phyloP scores from a whole-genome alignment of 2,329 filamentous ascomycete species.

The Cordyceps javanica region DNA sequence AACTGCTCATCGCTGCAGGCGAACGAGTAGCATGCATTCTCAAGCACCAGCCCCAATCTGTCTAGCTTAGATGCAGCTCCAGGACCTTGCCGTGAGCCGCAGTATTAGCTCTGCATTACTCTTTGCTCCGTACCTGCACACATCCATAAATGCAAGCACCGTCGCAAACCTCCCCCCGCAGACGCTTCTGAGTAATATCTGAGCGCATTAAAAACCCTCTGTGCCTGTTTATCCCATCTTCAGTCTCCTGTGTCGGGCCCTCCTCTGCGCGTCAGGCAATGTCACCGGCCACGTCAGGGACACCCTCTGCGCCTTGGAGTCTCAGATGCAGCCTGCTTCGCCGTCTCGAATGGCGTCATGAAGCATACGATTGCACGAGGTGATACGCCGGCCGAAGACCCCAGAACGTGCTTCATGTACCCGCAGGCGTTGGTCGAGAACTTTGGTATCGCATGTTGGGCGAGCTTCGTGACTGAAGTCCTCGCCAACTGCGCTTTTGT shows the following conservation, averaged over 20 bases:
- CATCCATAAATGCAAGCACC: background rate
- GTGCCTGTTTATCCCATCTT: conserved; percentile 2
- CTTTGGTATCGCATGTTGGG: background rate
- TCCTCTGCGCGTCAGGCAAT: background rate
- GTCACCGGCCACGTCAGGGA: conserved; percentile 1
- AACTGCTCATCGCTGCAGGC: background rate
- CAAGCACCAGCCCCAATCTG: conserved; percentile 3
- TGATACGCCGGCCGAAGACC: background rate
- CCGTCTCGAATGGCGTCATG: conserved; percentile 6
- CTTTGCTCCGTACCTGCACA: conserved; percentile 3
- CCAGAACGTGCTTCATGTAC: background rate
- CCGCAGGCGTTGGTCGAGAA: background rate
- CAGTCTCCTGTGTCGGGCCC: background rate
- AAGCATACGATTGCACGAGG: background rate
- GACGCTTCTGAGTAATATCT: conserved; percentile 4
- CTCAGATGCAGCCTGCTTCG: background rate
- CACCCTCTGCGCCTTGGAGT: background rate
- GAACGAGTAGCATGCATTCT: background rate
- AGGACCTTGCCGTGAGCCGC: conserved; percentile 10
- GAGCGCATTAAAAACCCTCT: background rate
- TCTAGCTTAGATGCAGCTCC: background rate
- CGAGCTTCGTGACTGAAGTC: conserved; percentile 1
- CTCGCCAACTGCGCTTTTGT: background rate
- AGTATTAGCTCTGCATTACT: conserved; percentile 1
- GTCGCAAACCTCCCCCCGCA: conserved; percentile 5